phyloP scores from a whole-genome alignment of 768 basidiomycete species.

The Leccinum ochraceum region DNA sequence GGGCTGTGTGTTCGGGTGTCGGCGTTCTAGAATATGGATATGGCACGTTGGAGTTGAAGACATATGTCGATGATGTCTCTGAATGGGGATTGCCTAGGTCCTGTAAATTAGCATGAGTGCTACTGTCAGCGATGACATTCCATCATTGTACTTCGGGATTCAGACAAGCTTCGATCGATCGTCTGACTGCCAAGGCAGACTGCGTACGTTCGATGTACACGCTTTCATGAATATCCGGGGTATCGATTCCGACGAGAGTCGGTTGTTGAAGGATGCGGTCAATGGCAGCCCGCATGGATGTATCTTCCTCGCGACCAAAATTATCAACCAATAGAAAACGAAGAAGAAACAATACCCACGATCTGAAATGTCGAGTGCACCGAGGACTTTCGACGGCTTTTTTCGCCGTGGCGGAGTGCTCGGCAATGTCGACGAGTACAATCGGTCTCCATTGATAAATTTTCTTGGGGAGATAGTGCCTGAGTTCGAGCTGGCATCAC shows the following conservation, averaged over 20 bases:
- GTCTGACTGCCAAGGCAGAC: not conserved
- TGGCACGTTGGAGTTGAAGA: not conserved
- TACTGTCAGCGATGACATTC: not conserved
- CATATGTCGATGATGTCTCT: not conserved
- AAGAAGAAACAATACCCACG: slow-evolving; percentile 22
- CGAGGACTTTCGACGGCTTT: slow-evolving; percentile 27
- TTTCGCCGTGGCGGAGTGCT: slow-evolving; percentile 8
- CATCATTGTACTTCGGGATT: slow-evolving; percentile 14
- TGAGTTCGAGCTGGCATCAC: not conserved
- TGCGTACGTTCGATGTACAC: not conserved
- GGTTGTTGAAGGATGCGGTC: slow-evolving; percentile 29
- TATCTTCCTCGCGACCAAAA: slow-evolving; percentile 18
- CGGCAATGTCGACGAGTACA: slow-evolving; percentile 2
- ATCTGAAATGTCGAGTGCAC: slow-evolving; percentile 27
- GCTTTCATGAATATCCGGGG: not conserved
- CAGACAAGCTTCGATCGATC: not conserved
- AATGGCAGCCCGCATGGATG: slow-evolving; percentile 32
- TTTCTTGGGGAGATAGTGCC: not conserved
- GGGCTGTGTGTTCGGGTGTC: not conserved
- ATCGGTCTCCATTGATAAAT: slow-evolving; percentile 6
- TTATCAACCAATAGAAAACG: slow-evolving; percentile 8
- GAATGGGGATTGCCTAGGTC: not conserved
- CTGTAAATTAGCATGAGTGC: slow-evolving; percentile 14
- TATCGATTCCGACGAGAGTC: slow-evolving; percentile 24
- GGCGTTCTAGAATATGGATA: not conserved